Evolutionary conservation across 768 basidiomycete genomes (phyloP), one percentile per base, ranked within the genome.

Genomic region (Termitomyces titanicus): DNA sequence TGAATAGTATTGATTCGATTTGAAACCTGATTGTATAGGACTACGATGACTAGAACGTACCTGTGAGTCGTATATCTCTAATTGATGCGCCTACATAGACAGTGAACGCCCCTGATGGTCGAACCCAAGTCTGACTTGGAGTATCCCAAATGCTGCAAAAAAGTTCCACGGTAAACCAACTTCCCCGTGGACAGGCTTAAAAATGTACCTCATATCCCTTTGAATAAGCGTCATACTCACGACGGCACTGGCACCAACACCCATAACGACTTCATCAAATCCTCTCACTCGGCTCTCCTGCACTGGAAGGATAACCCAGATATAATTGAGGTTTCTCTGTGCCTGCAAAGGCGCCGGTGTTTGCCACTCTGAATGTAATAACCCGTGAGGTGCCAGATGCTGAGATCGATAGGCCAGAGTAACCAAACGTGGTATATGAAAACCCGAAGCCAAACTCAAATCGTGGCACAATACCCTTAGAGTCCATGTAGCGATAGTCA

Each of bases 391-490:
- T 63, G 11, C 66, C 67, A 3, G 73, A 70, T 13, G 70, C 51
- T 9, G 66, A 45, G 46, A 82, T 70, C 4, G 73, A 64, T 37
- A 88, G 66, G 15, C 72, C 68, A 8, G 83, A 81, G 66, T 88
- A 89, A 3, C 74, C 66, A 67, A 90, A 92, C 0, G 77, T 80
- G 44, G 89, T 88, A 67, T 90, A 92, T 3, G 81, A 84, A 11
- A 90, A 73, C 2, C 88, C 89, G 64, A 81, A 88, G 3, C 88
- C 88, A 66, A 89, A 89, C 61, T 82, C 79, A 65, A 75, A 86
- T 37, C 79, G 77, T 0, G 84, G 84, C 1, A 60, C 64, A 51
- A 84, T 80, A 57, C 70, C 69, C 31, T 80, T 68, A 15, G 73
- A 71, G 50, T 84, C 83, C 72, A 87, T 83, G 68, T 80, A 79